Evolutionary conservation across 805 yeast genomes (phyloP).

Genomic region (Ogataea salicorniae): DNA sequence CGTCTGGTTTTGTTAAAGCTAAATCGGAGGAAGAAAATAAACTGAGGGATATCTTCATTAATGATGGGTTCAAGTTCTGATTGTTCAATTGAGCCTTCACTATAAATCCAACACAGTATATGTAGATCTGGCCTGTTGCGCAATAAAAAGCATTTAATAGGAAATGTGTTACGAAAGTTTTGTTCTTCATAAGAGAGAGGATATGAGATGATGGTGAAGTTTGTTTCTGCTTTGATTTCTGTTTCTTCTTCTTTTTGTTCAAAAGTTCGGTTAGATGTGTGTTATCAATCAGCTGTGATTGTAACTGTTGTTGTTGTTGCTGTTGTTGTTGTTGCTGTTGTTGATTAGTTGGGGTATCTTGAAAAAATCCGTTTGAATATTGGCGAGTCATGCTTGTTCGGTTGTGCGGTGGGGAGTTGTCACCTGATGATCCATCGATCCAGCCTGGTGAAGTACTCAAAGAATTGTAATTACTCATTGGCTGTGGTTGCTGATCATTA

Average conservation of each 20-base stretch:
- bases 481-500: neutral
- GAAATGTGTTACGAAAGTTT: conserved; percentile 46
- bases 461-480: conserved; percentile 3
- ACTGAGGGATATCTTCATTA: conserved; percentile 2
- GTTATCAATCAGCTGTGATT: neutral
- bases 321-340: neutral
- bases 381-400: too few species aligned
- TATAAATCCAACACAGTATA: conserved; percentile 70
- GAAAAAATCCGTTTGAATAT: too few species aligned
- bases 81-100: conserved; percentile 42
- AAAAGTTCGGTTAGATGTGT: conserved; percentile 1
- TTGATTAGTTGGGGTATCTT: too few species aligned
- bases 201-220: conserved; percentile 22
- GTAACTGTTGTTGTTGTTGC: neutral
- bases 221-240: conserved; percentile 6
- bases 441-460: conserved; percentile 8
- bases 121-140: conserved; percentile 68
- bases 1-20: conserved; percentile 8
- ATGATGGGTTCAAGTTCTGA: conserved; percentile 11
- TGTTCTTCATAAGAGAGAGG: conserved; percentile 22
- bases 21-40: conserved; percentile 1
- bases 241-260: conserved; percentile 4
- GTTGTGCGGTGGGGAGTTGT: neutral
- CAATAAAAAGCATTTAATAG: conserved; percentile 51
- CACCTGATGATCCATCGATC: neutral